Evolutionary conservation across 148 eudicot genomes (phyloP), one percentile per base, ranked within the genome.

Genomic region (Fallopia convolvulus): DNA sequence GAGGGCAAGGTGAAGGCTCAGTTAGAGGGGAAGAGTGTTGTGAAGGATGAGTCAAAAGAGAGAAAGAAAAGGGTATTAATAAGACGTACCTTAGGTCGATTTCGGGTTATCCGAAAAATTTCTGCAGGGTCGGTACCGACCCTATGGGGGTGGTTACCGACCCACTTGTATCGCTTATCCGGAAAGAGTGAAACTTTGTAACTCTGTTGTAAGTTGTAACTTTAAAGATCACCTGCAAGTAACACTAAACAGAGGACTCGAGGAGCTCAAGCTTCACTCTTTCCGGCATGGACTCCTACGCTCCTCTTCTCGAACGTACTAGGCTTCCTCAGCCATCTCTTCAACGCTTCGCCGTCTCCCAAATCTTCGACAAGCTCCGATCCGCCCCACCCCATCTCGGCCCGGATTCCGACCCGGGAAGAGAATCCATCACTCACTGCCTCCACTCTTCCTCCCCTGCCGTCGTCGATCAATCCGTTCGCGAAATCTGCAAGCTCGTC

Each of bases 401-500:
- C 79, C 66, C 83, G n/a, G 79, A 85, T 46, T 89, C 92, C 78
- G 85, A 76, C 78, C 75, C 87, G n/a, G 89, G 86, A 3, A 63
- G 84, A 33, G 90, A 86, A 32, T 91, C 82, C 55, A 80, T 95
- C 80, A 76, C 89, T 18, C 89, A 79, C 53, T 90, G 93, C 78
- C 94, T 92, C 71, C 83, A 74, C 76, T 91, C 97, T 44, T 17
- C 82, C 32, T 91, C 97, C 53, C 72, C 92, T 17, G 78, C 91
- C 77, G 94, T 95, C 13, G 89, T 95, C 77, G 97, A 95, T 79
- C 99, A 92, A 73, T 84, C 99, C 1, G 90, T 91, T 17, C 90
- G 90, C 5, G 90, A 92, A 79, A 81, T 92, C 2, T 95, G 97
- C 80, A 90, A 91, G 26, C 89, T 95, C 48, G 97, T 90, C 1